These are phyloP conservation scores for Rhipidocladum racemiflorum DNA, from an alignment of 176 grass and related monocot genomes.

Conservation along the genomic window DNA sequence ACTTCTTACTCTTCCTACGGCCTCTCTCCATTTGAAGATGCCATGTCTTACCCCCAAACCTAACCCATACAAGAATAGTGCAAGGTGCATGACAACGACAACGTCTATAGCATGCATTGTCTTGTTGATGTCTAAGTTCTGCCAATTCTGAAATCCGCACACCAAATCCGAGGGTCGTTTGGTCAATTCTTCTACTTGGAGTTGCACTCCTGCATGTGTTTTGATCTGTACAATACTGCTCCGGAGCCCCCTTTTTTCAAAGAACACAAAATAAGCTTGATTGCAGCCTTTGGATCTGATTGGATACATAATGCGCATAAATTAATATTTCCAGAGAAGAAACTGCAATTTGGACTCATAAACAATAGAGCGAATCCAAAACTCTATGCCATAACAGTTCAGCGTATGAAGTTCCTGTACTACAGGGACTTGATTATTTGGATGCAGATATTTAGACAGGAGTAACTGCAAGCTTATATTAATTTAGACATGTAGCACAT, in stretches of 20 bases:
- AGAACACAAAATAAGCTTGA: not conserved
- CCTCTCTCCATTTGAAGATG: constrained; percentile 24
- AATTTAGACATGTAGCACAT: constrained; percentile 6
- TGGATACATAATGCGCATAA: not conserved
- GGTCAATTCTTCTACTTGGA: not conserved
- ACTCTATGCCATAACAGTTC: not conserved
- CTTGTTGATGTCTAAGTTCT: not conserved
- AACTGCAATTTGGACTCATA: not conserved
- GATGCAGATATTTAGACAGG: not conserved
- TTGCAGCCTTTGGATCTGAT: not conserved
- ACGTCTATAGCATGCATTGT: not conserved
- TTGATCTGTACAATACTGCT: not conserved
- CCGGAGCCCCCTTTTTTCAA: not conserved
- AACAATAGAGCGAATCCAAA: not conserved
- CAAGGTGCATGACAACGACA: not conserved
- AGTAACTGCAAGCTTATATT: not conserved
- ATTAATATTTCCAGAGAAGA: not conserved
- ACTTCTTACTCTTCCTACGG: constrained; percentile 49
- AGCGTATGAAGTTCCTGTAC: not conserved
- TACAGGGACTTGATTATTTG: not conserved
- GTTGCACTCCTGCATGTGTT: not conserved
- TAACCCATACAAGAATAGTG: constrained; percentile 22
- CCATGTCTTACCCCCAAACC: constrained; percentile 26
- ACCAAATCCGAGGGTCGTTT: not conserved
- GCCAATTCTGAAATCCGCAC: not conserved